Base-by-base conservation (phyloP, 1,284 basidiomycete genomes). In the Rhizoctonia solani region DNA sequence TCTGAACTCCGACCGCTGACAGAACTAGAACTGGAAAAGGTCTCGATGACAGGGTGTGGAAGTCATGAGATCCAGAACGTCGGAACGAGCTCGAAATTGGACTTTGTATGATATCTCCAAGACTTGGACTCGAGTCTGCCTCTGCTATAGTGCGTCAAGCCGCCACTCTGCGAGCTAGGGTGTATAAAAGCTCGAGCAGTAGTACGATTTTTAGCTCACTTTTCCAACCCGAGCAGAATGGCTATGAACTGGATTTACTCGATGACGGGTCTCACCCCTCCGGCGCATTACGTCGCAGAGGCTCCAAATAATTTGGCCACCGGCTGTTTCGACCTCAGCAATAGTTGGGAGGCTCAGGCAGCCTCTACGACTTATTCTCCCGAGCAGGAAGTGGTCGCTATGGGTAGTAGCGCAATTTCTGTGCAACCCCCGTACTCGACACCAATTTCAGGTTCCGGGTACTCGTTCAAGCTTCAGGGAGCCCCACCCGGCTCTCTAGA, bases 281-380 rank as follows among this genome's bases (percentile, higher is more conserved):
- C 46, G 19, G 3, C 58, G 14, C 27, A 16, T 37, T 34, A 13
- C 30, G 3, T 47, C 41, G 30, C 23, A 32, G 46, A 61, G 2
- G 19, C 6, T n/a, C 6, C 44, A 50, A 50, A 34, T 8, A 61
- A 61, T 61, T 61, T 61, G 58, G 58, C 58, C 58, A 61, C 58
- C 46, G 46, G 23, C 9, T 19, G 29, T 5, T 25, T 34, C 32
- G 8, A 50, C 13, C 19, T 25, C 27, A 3, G 44, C 4, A n/a
- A 37, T n/a, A 6, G 29, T 5, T 52, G 49, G 49, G 49, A 23
- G 21, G 29, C 16, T 27, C 19, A 30, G 5, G 14, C 16, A 5
- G 9, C 16, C 27, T 13, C 27, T 8, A 27, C 25, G 9, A 19
- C 49, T 8, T 8, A 8, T 16, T 37, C 46, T 13, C 46, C 30